phyloP scores from a whole-genome alignment of 2,329 filamentous ascomycete genomes.

The Lasiodiplodia citricola region DNA sequence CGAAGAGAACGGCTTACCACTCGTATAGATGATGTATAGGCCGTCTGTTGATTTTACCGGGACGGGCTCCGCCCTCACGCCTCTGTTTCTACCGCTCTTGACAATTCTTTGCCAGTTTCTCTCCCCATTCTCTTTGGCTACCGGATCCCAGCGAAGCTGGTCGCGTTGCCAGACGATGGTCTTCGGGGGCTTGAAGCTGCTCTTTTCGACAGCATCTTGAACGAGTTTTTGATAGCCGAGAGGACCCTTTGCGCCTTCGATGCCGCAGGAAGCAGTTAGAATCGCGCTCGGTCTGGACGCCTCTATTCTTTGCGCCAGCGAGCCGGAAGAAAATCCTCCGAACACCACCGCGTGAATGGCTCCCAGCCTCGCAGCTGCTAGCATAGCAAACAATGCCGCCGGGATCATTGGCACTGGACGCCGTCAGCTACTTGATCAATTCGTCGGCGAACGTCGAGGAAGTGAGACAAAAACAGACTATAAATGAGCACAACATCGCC shows the following conservation, averaged over 20 bases:
- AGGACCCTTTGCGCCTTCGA: constrained; percentile 83
- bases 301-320: constrained; percentile 87
- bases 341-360: constrained; percentile 93
- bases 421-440: background rate
- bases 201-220: constrained; percentile 71
- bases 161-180: constrained; percentile 86
- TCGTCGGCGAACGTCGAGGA: too few relatives aligned
- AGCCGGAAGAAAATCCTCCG: constrained; percentile 82
- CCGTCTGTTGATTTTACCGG: constrained; percentile 78
- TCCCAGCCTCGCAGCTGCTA: constrained; percentile 80
- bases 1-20: constrained; percentile 48
- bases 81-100: constrained; percentile 70
- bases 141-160: constrained; percentile 72
- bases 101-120: constrained; percentile 80
- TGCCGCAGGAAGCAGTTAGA: constrained; percentile 89
- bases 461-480: constrained; percentile 59
- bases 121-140: constrained; percentile 71
- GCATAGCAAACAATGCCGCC: constrained; percentile 81
- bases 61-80: constrained; percentile 74
- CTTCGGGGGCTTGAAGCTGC: constrained; percentile 72
- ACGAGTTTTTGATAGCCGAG: constrained; percentile 79
- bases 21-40: constrained; percentile 92
- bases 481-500: constrained; percentile 91
- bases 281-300: constrained; percentile 76
- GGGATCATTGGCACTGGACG: constrained; percentile 90